Percentiles rank a stretch among this genome's conserved stretches.
Conservation (phyloP, 106 monocot genomes). For the Narthecium ossifragum region DNA sequence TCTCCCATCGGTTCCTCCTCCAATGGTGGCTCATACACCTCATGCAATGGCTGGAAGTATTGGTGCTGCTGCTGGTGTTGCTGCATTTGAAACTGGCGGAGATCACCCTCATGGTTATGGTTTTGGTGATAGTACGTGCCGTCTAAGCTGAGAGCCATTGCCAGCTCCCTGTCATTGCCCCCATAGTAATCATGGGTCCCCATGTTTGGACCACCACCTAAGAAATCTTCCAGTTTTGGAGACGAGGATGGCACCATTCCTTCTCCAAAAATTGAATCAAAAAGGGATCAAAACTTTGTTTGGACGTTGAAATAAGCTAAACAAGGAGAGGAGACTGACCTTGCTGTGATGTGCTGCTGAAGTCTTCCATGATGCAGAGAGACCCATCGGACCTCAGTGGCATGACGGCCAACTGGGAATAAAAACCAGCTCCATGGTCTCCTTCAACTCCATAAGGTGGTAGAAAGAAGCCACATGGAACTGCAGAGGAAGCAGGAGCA, state of each 20-base stretch:
- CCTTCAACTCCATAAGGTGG: conserved; percentile 53
- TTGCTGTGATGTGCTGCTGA: conserved; percentile 57
- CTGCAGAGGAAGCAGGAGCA: conserved; percentile 25
- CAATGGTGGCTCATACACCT: conserved; percentile 32
- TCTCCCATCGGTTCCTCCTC: conserved; percentile 29
- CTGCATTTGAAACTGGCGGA: conserved; percentile 16
- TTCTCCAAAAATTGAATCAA: conserved; percentile 23
- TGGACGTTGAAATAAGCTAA: conserved; percentile 14
- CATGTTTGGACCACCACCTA: conserved; percentile 75
- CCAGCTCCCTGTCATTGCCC: conserved; percentile 47
- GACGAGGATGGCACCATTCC: conserved; percentile 75
- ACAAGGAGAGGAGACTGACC: conserved; percentile 15
- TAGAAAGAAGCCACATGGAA: conserved; percentile 46
- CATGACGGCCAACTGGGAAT: conserved; percentile 61
- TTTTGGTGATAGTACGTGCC: conserved; percentile 57
- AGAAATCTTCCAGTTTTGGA: conserved; percentile 96
- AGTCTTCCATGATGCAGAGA: conserved; percentile 94
- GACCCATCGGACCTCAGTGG: conserved; percentile 97
- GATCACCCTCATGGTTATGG: conserved; percentile 28
- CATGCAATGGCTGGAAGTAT: conserved; percentile 62
- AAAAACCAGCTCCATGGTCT: conserved; percentile 40
- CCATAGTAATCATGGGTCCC: conserved; percentile 75
- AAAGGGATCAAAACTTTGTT: conserved; percentile 4
- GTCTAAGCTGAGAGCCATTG: conserved; percentile 64
- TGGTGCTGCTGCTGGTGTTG: conserved; percentile 28